Conservation (phyloP, 192 early-diverging fungal species). For the Pilobolus umbonatus region DNA sequence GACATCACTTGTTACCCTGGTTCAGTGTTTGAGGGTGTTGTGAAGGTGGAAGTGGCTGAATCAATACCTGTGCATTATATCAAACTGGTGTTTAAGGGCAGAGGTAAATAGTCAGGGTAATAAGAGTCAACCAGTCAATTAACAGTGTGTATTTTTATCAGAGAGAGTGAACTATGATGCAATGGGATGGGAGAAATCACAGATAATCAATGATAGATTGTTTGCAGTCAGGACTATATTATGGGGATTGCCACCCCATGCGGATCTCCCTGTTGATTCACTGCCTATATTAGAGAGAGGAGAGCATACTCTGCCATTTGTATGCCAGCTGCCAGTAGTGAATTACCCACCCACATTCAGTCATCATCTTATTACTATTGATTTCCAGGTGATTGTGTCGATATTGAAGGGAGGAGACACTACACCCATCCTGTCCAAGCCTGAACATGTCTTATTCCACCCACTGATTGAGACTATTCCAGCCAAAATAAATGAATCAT, state of each 20-base stretch:
- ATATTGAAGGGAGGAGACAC: neutral
- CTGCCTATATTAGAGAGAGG: slow-evolving; percentile 20
- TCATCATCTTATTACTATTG: slow-evolving; percentile 15
- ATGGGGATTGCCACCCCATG: neutral
- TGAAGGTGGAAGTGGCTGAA: slow-evolving; percentile 7
- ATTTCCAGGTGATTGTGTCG: slow-evolving; percentile 17
- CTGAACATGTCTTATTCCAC: slow-evolving; percentile 3
- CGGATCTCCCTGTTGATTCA: slow-evolving; percentile 1
- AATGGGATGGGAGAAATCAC: slow-evolving; percentile 23
- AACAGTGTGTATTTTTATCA: neutral
- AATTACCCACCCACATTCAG: slow-evolving; percentile 27
- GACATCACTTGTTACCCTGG: slow-evolving; percentile 19
- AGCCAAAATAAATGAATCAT: neutral
- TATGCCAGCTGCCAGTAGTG: slow-evolving; percentile 26
- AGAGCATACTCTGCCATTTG: slow-evolving; percentile 22
- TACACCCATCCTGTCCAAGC: neutral
- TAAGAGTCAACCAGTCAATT: too few species aligned
- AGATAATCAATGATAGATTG: slow-evolving; percentile 15
- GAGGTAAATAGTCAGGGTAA: neutral
- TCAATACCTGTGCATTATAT: slow-evolving; percentile 6
- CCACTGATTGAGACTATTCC: slow-evolving; percentile 15
- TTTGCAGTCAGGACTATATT: slow-evolving; percentile 25
- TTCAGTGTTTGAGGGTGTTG: slow-evolving; percentile 25
- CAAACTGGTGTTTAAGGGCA: slow-evolving; percentile 22
- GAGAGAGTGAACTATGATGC: slow-evolving; percentile 26